A percentile compares a stretch with the other conserved stretches of the same genome.
These are phyloP conservation scores for Neonectria ditissima DNA, from an alignment of 2,329 filamentous ascomycete species.

Conservation along the genomic window DNA sequence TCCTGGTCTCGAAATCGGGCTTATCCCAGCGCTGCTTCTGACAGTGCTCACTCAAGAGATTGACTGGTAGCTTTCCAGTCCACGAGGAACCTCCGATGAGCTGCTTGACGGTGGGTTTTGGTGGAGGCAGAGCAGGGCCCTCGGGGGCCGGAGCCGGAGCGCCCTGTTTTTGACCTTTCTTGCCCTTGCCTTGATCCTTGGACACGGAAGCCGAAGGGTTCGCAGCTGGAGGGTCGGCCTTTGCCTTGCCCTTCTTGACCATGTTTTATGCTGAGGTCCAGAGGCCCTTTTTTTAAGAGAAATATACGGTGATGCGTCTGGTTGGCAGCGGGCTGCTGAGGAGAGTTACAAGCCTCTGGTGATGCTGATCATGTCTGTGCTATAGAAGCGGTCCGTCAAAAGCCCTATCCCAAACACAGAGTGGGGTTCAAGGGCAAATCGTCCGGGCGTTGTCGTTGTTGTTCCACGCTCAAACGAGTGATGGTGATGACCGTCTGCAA, in stretches of 20 bases:
- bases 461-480: constrained; percentile 1
- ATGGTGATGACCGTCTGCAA: background rate
- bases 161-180: constrained; percentile 53
- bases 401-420: background rate
- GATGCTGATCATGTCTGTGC: constrained; percentile 1
- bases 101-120: constrained; percentile 76
- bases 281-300: constrained; percentile 23
- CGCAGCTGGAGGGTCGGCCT: constrained; percentile 55
- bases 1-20: constrained; percentile 88
- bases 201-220: constrained; percentile 45
- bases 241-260: constrained; percentile 67
- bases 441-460: background rate
- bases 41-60: constrained; percentile 92
- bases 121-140: constrained; percentile 56
- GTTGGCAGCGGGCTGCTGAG: background rate
- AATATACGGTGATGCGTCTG: background rate
- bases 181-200: constrained; percentile 60
- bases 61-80: constrained; percentile 97
- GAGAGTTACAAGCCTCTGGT: background rate
- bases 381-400: background rate
- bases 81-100: constrained; percentile 95
- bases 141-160: constrained; percentile 44
- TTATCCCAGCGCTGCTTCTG: constrained; percentile 96
- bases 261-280: constrained; percentile 47
- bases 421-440: background rate